A percentile compares a stretch with the other conserved stretches of the same genome.
phyloP scores from a whole-genome alignment of 108 stramenopile genomes.

The Cyclostephanos tholiformis region DNA sequence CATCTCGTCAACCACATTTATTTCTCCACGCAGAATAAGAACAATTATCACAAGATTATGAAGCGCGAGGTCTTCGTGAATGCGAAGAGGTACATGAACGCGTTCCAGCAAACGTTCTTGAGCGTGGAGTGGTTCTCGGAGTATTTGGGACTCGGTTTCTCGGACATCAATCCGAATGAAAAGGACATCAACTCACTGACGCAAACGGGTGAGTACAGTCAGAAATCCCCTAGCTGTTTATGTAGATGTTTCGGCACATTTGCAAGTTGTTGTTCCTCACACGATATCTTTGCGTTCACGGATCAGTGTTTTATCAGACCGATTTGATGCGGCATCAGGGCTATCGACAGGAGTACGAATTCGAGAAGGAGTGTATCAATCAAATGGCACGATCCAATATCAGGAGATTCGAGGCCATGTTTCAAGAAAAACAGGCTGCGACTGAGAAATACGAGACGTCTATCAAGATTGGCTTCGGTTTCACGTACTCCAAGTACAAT shows the following conservation, averaged over 20 bases:
- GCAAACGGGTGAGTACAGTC: slow-evolving; percentile 31
- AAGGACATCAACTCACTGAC: slow-evolving; percentile 60
- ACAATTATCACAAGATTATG: slow-evolving; percentile 57
- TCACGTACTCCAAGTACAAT: slow-evolving; percentile 60
- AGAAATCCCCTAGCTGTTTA: not conserved
- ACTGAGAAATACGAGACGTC: slow-evolving; percentile 39
- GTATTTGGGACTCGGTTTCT: slow-evolving; percentile 52
- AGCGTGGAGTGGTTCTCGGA: slow-evolving; percentile 48
- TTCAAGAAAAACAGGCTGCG: slow-evolving; percentile 28
- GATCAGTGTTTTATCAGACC: slow-evolving; percentile 44
- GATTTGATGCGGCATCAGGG: slow-evolving; percentile 47
- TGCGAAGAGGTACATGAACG: slow-evolving; percentile 40
- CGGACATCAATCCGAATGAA: slow-evolving; percentile 55
- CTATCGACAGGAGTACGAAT: slow-evolving; percentile 54
- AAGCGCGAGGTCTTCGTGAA: slow-evolving; percentile 27
- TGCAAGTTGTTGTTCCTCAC: slow-evolving; percentile 1
- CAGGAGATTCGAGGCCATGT: slow-evolving; percentile 38
- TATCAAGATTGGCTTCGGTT: slow-evolving; percentile 50
- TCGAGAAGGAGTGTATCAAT: slow-evolving; percentile 62
- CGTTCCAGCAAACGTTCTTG: slow-evolving; percentile 43
- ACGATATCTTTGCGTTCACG: not conserved
- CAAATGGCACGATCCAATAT: slow-evolving; percentile 56
- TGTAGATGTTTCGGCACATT: not conserved
- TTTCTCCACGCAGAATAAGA: slow-evolving; percentile 48
- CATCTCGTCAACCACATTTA: slow-evolving; percentile 37